These are phyloP conservation scores for Amorphotheca resinae DNA, from an alignment of 495 filamentous ascomycete genomes.

Conservation along the genomic window DNA sequence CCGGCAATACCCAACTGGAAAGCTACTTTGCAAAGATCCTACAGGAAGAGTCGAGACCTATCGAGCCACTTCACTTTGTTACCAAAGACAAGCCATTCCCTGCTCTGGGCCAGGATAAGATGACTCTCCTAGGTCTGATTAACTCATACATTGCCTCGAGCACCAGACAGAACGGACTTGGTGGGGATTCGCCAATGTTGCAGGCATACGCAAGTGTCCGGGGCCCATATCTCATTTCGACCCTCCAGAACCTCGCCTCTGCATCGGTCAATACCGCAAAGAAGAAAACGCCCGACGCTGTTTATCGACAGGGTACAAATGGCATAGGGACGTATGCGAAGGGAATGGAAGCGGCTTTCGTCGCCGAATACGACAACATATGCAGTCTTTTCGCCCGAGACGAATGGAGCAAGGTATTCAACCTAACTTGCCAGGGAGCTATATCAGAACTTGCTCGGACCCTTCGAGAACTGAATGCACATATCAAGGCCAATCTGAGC, in stretches of 20 bases:
- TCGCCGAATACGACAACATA: constrained; percentile 81
- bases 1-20: constrained; percentile 71
- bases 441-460: constrained; percentile 77
- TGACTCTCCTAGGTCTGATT: constrained; percentile 35
- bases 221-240: constrained; percentile 68
- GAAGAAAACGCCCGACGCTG: constrained; percentile 61
- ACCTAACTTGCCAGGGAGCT: constrained; percentile 60
- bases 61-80: constrained; percentile 86
- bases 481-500: constrained; percentile 72
- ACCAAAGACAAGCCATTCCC: constrained; percentile 61
- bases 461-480: constrained; percentile 74
- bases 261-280: constrained; percentile 83
- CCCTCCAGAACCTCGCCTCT: constrained; percentile 70
- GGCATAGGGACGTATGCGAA: constrained; percentile 84
- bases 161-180: constrained; percentile 17
- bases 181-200: constrained; percentile 46
- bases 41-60: constrained; percentile 54
- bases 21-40: constrained; percentile 65
- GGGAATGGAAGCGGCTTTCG: constrained; percentile 73
- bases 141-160: constrained; percentile 33
- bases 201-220: constrained; percentile 76
- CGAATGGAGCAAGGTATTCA: constrained; percentile 67
- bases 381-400: constrained; percentile 70
- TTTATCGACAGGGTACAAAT: constrained; percentile 85
- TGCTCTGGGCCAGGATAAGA: constrained; percentile 35